Evolutionary conservation across 495 filamentous ascomycete genomes (phyloP), one percentile per base, ranked within the genome.

Genomic region (Xylaria intraflava): DNA sequence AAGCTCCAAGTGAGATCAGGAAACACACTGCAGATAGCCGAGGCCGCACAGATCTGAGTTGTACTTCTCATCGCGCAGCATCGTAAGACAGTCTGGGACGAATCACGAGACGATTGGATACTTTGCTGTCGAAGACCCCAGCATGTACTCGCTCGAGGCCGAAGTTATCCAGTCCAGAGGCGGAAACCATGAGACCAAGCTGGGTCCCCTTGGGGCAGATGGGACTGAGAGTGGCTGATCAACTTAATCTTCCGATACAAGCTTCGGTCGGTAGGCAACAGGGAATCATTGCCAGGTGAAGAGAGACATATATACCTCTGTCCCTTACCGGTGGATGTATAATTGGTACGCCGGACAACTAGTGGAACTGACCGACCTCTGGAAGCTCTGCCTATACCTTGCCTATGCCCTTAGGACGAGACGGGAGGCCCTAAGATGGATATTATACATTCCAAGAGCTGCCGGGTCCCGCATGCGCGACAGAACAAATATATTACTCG

Each of bases 1-100:
- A 53, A 64, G 58, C 57, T 57, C 59, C 51, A 64, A 53, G 59
- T 55, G 61, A 62, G 63, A 64, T 64, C 64, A 66, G 61, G 64
- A 55, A 55, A 53, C 43, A 55, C 40, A 66, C 64, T 66, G 61
- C 58, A 64, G 64, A 64, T 64, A 66, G 59, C 64, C 64, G 64
- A 66, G 53, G 64, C 64, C 35, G 56, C 61, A 66, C 64, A 66
- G 61, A 66, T 66, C 63, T 66, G 51, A 49, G n/a, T 36, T 22
- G 63, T 66, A 61, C 63, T 56, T 56, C 56, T 55, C 45, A 50
- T 48, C 49, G 55, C 57, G 56, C 60, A 64, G 61, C 56, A 66
- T 66, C 63, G 57, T 59, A 53, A 60, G 54, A 61, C 60, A 46
- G 51, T 51, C 53, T 55, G 51, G 50, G 48, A 44, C 40, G 48